Evolutionary conservation across 441 rosid genomes (phyloP), one percentile per base, ranked within the genome.

Genomic region (Theobroma grandiflorum): DNA sequence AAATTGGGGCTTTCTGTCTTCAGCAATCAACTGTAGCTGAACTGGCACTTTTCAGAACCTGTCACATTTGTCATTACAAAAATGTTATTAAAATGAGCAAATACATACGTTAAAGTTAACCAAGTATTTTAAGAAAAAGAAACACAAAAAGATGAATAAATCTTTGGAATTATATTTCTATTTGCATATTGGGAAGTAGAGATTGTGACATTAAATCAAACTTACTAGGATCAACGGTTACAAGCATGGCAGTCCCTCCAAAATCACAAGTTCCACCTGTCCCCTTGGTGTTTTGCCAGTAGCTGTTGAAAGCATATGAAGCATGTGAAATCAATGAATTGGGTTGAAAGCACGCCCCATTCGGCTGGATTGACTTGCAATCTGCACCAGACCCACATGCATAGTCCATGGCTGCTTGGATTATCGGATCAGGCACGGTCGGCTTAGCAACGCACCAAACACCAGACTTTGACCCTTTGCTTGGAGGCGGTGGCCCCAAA

Each of bases 381-480:
- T 87, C 84, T 4, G 87, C 88, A 4, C 85, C 88, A 0, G 83
- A 73, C n/a, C 88, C 85, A 45, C 90, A 87, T 2, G 90, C 90
- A 8, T 87, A 87, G 74, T 87, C 86, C 85, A 87, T 69, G 10
- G 88, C 90, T 42, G 42, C 83, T 72, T 85, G 87, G 14, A 85
- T 50, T 33, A 87, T 73, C 0, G 88, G 61, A 43, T 85, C 84
- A 0, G 87, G 88, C 80, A 87, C 90, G 1, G 90, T 26, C 0
- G 90, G 90, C 83, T 85, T 87, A 0, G 84, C 88, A 14, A 87
- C 87, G 20, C 88, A 87, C 90, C 90, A 87, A 1, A 78, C 72
- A 0, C 77, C 79, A 3, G 45, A 47, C 35, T 52, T 33, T 0
- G 84, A 67, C 33, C 59, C 65, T 58, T 70, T 76, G 0, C 71